Evolutionary conservation across 495 filamentous ascomycete genomes (phyloP).

Genomic region (Xylaria intraflava): DNA sequence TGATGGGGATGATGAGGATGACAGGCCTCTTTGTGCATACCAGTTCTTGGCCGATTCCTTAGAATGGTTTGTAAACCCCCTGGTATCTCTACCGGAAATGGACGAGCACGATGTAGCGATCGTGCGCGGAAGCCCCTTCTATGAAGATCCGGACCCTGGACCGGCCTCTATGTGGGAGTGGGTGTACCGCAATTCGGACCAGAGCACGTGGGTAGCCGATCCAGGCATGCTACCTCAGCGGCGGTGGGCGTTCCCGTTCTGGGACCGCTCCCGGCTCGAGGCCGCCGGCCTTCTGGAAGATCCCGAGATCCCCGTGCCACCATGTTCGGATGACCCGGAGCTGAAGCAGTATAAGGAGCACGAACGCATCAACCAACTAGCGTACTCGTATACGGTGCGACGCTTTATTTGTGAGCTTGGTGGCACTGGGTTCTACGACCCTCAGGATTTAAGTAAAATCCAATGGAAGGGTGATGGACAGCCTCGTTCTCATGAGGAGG

Average conservation of each 20-base stretch:
- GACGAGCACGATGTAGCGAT: neutral
- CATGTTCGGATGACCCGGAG: too few relatives aligned
- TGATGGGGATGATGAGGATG: neutral
- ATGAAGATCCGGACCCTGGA: neutral
- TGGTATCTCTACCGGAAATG: neutral
- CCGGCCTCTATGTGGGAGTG: neutral
- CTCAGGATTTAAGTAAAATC: too few relatives aligned
- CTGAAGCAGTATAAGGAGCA: too few relatives aligned
- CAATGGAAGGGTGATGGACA: too few relatives aligned
- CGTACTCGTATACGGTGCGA: too few relatives aligned
- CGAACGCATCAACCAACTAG: too few relatives aligned
- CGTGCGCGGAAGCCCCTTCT: neutral
- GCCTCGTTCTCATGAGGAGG: too few relatives aligned
- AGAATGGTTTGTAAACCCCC: neutral
- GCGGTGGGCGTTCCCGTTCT: neutral
- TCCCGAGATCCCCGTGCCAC: too few relatives aligned
- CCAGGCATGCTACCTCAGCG: neutral
- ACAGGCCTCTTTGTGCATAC: neutral
- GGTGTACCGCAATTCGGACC: neutral
- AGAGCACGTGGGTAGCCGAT: neutral
- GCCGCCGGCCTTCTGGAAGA: too few relatives aligned
- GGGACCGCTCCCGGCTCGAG: neutral
- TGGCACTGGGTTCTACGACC: too few relatives aligned
- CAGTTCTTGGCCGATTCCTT: neutral
- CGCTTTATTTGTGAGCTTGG: too few relatives aligned